Evolutionary conservation across 2,329 filamentous ascomycete species (phyloP), one percentile per base, ranked within the genome.

Genomic region (Diaporthe nobilis): DNA sequence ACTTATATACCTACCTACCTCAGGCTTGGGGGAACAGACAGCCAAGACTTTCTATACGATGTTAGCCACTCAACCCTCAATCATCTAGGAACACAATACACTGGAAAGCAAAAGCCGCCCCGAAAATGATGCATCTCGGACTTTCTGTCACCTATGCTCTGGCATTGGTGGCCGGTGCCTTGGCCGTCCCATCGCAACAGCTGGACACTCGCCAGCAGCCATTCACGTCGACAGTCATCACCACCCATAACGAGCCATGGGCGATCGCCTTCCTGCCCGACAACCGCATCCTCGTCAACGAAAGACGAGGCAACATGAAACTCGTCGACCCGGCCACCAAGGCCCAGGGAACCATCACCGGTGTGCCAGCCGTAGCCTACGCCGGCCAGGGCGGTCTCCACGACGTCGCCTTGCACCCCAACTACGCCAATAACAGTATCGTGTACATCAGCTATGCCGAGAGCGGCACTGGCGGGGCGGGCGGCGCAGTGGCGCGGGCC

Each of bases 381-480:
- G 81, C 78, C 61, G 82, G 81, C 39, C 82, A 83, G 79, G 82
- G 82, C 77, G 82, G 82, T 71, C 78, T 83, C 60, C 79, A 80
- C 76, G 82, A 83, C 76, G 80, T 83, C 77, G 82, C 80, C 78
- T 70, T 83, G 74, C 82, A 83, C 80, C 82, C 82, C 65, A n/a
- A 81, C 2, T 83, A 81, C 75, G 77, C 79, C 58, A 77, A 82
- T 53, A 83, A 83, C 79, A 81, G 75, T 51, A 79, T 82, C 13
- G 71, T 83, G 5, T 83, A 83, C 72, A 75, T 83, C 79, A 82
- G 81, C 81, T 83, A 82, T 77, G 82, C 81, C 76, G 82, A 82
- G 77, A 76, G 73, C 60, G 79, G 80, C 75, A 74, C 34, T 34
- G 34, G 60, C 7, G 39, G 60, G 1, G 60, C 80, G 51, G 80